Percentiles rank a stretch among this genome's conserved stretches.
phyloP scores from a whole-genome alignment of 306 rosid species.

The Trifolium subterraneum region DNA sequence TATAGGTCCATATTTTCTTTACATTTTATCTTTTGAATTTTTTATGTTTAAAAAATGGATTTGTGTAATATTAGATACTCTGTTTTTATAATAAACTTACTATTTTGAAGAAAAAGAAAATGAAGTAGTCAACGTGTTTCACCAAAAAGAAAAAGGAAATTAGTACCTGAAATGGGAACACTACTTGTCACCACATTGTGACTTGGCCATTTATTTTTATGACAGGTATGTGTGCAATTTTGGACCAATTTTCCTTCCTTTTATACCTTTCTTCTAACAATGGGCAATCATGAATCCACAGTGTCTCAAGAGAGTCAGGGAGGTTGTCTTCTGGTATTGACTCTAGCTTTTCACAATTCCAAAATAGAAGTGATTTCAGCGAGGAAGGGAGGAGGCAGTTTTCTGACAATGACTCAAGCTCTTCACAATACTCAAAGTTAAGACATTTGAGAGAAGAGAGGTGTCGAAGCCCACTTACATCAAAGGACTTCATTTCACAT shows the following conservation, averaged over 20 bases:
- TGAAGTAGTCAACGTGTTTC: too few relatives aligned
- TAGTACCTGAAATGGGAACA: neutral
- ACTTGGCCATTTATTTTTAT: too few relatives aligned
- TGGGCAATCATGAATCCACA: fast-evolving
- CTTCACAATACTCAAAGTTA: fast-evolving
- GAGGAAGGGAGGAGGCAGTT: neutral
- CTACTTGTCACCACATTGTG: neutral
- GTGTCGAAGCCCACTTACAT: slow-evolving; percentile 10
- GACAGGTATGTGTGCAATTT: neutral
- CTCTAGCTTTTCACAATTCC: fast-evolving
- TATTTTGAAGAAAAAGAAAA: too few relatives aligned
- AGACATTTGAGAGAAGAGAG: neutral
- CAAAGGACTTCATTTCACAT: neutral
- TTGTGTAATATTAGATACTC: too few relatives aligned
- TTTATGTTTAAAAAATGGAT: too few relatives aligned
- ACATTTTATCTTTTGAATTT: too few relatives aligned
- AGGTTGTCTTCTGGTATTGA: neutral
- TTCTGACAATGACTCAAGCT: neutral
- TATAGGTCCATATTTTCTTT: too few relatives aligned
- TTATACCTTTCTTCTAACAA: neutral
- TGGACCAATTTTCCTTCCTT: neutral
- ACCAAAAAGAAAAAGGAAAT: too few relatives aligned
- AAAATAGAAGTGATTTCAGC: fast-evolving
- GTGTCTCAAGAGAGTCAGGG: neutral
- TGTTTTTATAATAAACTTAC: too few relatives aligned